Percentiles rank a stretch among this genome's conserved stretches.
Evolutionary conservation across 495 filamentous ascomycete genomes (phyloP).

Genomic region (Parathielavia hyrcaniae): DNA sequence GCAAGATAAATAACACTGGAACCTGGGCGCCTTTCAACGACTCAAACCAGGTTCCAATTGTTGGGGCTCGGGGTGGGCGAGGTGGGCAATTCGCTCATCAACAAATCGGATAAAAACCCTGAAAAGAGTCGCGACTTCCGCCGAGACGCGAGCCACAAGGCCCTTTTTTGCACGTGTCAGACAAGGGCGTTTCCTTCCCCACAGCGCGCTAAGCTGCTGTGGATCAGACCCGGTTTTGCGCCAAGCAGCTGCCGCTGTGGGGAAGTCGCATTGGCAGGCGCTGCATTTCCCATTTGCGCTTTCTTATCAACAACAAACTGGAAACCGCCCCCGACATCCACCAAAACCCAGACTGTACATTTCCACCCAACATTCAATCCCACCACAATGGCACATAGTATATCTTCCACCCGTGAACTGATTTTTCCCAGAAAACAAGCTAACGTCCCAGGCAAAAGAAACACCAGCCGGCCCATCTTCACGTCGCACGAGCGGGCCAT

Average conservation of each 20-base stretch:
- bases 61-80: conserved; percentile 4
- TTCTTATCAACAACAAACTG: too few relatives aligned
- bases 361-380: background rate
- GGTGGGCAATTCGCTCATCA: conserved; percentile 6
- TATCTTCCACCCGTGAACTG: conserved; percentile 10
- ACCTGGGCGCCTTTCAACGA: background rate
- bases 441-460: conserved; percentile 65
- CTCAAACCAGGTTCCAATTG: conserved; percentile 7
- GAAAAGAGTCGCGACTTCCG: conserved; percentile 6
- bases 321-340: background rate
- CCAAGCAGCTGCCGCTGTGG: background rate
- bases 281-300: too few relatives aligned
- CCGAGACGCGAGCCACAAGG: background rate
- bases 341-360: background rate
- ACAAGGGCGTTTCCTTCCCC: conserved; percentile 1
- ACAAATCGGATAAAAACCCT: background rate
- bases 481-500: conserved; percentile 84
- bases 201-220: conserved; percentile 10
- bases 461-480: conserved; percentile 94
- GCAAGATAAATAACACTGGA: background rate
- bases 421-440: conserved; percentile 7
- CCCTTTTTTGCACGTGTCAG: conserved; percentile 5
- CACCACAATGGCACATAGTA: conserved; percentile 53
- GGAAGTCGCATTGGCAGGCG: background rate
- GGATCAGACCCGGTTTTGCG: background rate